These are phyloP conservation scores for Chenopodium suecicum DNA, from an alignment of 148 eudicot species.

Conservation along the genomic window DNA sequence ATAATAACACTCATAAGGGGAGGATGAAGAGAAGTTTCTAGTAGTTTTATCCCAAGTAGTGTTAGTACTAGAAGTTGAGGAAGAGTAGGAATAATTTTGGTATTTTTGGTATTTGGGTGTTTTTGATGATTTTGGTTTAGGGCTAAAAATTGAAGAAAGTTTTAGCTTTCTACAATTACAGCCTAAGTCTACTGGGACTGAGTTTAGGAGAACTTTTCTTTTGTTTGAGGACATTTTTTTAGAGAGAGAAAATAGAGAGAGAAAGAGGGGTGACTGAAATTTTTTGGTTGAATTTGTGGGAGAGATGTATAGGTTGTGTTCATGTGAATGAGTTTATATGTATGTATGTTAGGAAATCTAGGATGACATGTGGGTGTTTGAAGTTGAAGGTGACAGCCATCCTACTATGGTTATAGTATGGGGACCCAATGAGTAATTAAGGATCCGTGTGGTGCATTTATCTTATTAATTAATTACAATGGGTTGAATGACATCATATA, in stretches of 20 bases:
- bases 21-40: conserved; percentile 15
- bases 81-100: conserved; percentile 18
- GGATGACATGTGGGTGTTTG: conserved; percentile 26
- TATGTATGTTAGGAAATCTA: conserved; percentile 13
- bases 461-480: too few relatives aligned
- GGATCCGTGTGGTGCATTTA: background rate
- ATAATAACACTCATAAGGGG: conserved; percentile 20
- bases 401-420: background rate
- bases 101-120: conserved; percentile 28
- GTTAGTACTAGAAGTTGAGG: conserved; percentile 25
- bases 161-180: conserved; percentile 48
- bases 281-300: background rate
- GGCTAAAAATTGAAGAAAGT: conserved; percentile 46
- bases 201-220: conserved; percentile 32
- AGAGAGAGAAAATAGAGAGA: conserved; percentile 18
- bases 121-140: conserved; percentile 38
- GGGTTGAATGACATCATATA: conserved; percentile 12
- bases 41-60: conserved; percentile 25
- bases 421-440: background rate
- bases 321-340: background rate
- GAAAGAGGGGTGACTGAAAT: background rate
- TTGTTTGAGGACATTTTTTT: conserved; percentile 39
- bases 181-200: conserved; percentile 42
- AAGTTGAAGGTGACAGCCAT: conserved; percentile 9
- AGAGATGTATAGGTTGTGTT: conserved; percentile 1